Evolutionary conservation across 768 basidiomycete species (phyloP), one percentile per base, ranked within the genome.

Genomic region (Amanita rubescens): DNA sequence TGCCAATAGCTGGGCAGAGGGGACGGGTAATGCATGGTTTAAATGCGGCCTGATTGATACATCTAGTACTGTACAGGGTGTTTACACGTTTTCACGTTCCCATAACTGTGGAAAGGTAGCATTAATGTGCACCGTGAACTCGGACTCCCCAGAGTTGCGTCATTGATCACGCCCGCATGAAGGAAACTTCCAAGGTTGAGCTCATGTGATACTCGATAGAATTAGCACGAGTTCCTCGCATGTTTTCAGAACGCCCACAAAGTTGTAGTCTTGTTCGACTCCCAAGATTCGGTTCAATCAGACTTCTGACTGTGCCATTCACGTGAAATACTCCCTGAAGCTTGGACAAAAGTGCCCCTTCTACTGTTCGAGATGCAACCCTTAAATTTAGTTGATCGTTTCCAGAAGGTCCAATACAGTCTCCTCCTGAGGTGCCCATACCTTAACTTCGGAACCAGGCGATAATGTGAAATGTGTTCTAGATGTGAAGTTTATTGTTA

Each of bases 261-360:
- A 3, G 35, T 5, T 3, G 60, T 11, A 75, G 27, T 62, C 0
- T 74, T 78, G 56, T 75, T 77, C 68, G 14, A 72, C 70, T 8
- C 65, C 58, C 33, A 60, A 63, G 72, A 75, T 57, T 20, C 39
- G 17, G 25, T 33, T 49, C 14, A 37, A 41, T 43, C 12, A 19
- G 49, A 43, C 27, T 19, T 24, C 17, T 17, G 34, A 38, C n/a
- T 37, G 12, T 37, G 11, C 35, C 4, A 3, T 37, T 37, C 35
- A 51, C 35, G 52, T 17, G 35, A 47, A 50, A 4, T 11, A 22
- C 10, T 82, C 64, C 70, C 30, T 67, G 65, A 79, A 84, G 60
- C 75, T 78, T 45, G 84, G 64, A 3, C 82, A 74, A 63, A 79
- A 76, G 60, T 84, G 81, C 1, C 80, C 82, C 20, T 66, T 58